Percentiles rank a stretch among this genome's conserved stretches.
Conservation (phyloP, 78 protist genomes). For the Dictyostelium capitatum region DNA sequence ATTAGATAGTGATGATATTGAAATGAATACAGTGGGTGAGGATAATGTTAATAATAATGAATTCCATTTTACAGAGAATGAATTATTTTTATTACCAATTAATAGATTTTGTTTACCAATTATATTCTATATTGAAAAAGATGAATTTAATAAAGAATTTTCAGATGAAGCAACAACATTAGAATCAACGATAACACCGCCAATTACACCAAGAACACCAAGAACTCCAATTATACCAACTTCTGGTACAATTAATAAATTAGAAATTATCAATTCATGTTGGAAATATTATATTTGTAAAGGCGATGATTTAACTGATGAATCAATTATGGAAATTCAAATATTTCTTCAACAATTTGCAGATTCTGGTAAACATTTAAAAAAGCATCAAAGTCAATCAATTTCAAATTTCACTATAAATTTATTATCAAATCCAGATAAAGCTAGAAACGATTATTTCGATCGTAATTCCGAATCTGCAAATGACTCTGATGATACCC, state of each 20-base stretch:
- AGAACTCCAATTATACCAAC: too few relatives aligned
- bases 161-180: too few relatives aligned
- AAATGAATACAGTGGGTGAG: not conserved
- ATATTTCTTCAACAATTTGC: conserved; percentile 35
- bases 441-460: conserved; percentile 49
- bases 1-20: not conserved
- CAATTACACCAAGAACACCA: too few relatives aligned
- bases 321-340: conserved; percentile 9
- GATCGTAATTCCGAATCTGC: conserved; percentile 13
- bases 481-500: not conserved
- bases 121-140: conserved; percentile 9
- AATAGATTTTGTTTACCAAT: conserved; percentile 20
- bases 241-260: not conserved
- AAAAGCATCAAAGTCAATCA: not conserved
- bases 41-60: not conserved
- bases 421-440: conserved; percentile 20
- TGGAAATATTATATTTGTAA: conserved; percentile 37
- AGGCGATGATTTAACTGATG: conserved; percentile 2
- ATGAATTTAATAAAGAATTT: not conserved
- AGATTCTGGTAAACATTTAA: not conserved
- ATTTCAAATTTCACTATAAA: not conserved
- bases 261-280: not conserved
- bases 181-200: too few relatives aligned
- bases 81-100: conserved; percentile 9
- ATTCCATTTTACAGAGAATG: not conserved